These are phyloP conservation scores for Nitzschia putrida DNA, from an alignment of 108 stramenopile species.

Conservation along the genomic window DNA sequence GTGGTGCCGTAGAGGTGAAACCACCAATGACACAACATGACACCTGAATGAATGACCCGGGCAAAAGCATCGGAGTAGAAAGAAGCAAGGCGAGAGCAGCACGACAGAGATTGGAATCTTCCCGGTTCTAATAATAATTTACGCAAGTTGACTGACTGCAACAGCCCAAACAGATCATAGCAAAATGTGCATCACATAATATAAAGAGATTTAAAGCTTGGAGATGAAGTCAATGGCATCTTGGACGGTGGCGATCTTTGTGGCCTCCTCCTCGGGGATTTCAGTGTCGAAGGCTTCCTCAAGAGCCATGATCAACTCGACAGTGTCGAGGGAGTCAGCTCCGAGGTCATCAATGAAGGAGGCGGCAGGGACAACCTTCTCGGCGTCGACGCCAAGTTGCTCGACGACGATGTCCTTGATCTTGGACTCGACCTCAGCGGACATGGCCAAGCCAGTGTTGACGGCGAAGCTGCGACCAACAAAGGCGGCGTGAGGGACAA, in stretches of 20 bases:
- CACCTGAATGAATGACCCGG: too few species aligned
- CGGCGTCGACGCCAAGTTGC: conserved; percentile 61
- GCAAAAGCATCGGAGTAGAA: too few species aligned
- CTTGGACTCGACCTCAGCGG: conserved; percentile 50
- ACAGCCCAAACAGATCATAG: neutral
- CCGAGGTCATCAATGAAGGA: conserved; percentile 95
- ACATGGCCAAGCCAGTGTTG: conserved; percentile 48
- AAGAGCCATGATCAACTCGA: conserved; percentile 95
- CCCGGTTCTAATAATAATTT: conserved; percentile 19
- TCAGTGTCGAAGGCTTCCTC: conserved; percentile 97
- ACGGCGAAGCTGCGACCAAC: conserved; percentile 29
- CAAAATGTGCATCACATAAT: neutral
- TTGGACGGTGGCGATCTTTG: conserved; percentile 85
- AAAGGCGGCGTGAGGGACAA: conserved; percentile 55
- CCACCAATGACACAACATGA: too few species aligned
- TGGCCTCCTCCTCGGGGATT: conserved; percentile 96
- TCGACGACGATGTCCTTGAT: conserved; percentile 53
- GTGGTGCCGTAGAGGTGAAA: too few species aligned
- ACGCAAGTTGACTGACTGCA: neutral
- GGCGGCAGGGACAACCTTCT: conserved; percentile 59
- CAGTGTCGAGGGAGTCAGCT: conserved; percentile 96
- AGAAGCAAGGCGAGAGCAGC: too few species aligned
- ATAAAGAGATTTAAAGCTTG: conserved; percentile 38
- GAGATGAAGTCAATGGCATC: conserved; percentile 89
- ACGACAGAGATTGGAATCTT: neutral